phyloP scores from a whole-genome alignment of 2,329 filamentous ascomycete species.

The Diaporthe citri region DNA sequence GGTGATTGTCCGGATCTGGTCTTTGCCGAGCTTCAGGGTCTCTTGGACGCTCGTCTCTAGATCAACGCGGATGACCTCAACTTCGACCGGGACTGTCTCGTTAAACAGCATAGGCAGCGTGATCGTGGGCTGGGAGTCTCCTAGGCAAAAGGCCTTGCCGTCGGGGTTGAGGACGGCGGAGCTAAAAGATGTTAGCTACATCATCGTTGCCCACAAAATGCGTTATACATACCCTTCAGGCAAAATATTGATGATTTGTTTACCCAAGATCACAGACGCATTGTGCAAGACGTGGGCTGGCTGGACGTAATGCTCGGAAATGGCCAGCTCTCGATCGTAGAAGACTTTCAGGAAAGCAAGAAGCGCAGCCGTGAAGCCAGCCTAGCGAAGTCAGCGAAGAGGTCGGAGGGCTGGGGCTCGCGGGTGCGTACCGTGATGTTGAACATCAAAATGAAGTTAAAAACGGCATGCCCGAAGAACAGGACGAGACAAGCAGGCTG shows the following conservation, averaged over 20 bases:
- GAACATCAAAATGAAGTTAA: slow-evolving; percentile 93
- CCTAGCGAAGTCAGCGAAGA: slow-evolving; percentile 53
- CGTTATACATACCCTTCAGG: slow-evolving; percentile 79
- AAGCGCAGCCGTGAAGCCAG: slow-evolving; percentile 81
- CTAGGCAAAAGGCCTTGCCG: slow-evolving; percentile 84
- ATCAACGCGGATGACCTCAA: slow-evolving; percentile 90
- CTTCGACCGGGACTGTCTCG: slow-evolving; percentile 87
- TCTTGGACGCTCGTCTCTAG: slow-evolving; percentile 85
- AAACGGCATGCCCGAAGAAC: slow-evolving; percentile 77
- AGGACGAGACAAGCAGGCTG: slow-evolving; percentile 78
- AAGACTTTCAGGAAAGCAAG: slow-evolving; percentile 81
- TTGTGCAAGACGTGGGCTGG: slow-evolving; percentile 90
- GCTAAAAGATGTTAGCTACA: slow-evolving; percentile 56
- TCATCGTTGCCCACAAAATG: not conserved
- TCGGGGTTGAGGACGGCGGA: slow-evolving; percentile 91
- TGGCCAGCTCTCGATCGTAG: slow-evolving; percentile 92
- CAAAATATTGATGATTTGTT: slow-evolving; percentile 97
- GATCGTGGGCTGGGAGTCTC: slow-evolving; percentile 69
- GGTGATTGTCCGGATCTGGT: slow-evolving; percentile 81
- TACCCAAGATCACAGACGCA: slow-evolving; percentile 91
- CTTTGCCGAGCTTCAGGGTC: slow-evolving; percentile 79
- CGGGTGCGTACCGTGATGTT: slow-evolving; percentile 76
- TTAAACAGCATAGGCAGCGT: slow-evolving; percentile 91
- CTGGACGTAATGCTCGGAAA: slow-evolving; percentile 94
- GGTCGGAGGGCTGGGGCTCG: not conserved